These are phyloP conservation scores for Mucor plumbeus DNA, from an alignment of 371 early-diverging fungal genomes.

Conservation along the genomic window DNA sequence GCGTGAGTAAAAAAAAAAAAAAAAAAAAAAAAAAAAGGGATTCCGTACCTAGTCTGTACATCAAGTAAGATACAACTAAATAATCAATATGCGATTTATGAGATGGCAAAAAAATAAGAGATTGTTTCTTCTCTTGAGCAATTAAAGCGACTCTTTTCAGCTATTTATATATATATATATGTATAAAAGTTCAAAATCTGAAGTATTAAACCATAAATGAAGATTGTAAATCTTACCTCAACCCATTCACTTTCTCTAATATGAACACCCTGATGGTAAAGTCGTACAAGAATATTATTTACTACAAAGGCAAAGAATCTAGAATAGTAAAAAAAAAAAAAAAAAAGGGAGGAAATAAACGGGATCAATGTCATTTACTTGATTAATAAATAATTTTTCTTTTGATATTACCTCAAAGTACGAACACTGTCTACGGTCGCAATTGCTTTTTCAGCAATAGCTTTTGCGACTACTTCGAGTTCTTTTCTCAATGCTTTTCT, in stretches of 20 bases:
- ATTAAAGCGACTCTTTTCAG: conserved; percentile 66
- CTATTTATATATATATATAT: too few species aligned
- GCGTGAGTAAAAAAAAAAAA: background rate
- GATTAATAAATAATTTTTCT: background rate
- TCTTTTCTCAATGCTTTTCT: conserved; percentile 54
- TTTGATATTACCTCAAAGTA: conserved; percentile 55
- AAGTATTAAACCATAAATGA: background rate
- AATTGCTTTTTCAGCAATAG: conserved; percentile 72
- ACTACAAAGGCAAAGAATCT: conserved; percentile 76
- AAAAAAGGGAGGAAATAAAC: too few species aligned
- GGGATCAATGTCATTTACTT: background rate
- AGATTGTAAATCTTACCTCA: conserved; percentile 51
- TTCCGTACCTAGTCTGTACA: conserved; percentile 72
- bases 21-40: too few species aligned
- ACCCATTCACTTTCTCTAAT: conserved; percentile 83
- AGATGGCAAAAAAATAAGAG: conserved; percentile 82
- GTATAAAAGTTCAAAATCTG: too few species aligned
- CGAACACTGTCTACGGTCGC: conserved; percentile 71
- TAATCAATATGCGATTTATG: conserved; percentile 94
- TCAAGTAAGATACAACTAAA: conserved; percentile 82
- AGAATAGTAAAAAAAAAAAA: background rate
- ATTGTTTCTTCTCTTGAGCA: conserved; percentile 72
- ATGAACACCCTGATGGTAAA: conserved; percentile 87
- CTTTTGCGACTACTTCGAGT: conserved; percentile 59
- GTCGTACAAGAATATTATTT: conserved; percentile 76